Conservation (phyloP, 1,284 basidiomycete species). For the Malassezia sp. region DNA sequence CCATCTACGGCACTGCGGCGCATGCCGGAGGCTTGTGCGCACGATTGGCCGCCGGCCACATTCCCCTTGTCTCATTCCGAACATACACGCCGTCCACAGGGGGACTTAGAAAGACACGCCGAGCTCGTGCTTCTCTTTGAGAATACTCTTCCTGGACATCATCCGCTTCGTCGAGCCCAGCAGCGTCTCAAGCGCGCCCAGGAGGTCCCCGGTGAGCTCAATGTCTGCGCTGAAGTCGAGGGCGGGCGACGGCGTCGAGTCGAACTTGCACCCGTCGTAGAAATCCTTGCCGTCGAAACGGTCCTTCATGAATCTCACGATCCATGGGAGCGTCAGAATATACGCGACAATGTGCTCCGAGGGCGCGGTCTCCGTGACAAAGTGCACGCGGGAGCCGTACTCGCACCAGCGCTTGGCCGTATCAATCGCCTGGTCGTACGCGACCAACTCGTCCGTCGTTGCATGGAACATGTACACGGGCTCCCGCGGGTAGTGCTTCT, state of each 20-base stretch:
- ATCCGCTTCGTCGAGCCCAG: too few relatives aligned
- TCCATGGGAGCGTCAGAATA: not conserved
- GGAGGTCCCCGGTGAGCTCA: not conserved
- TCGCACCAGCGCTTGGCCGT: constrained; percentile 26
- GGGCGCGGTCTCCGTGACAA: not conserved
- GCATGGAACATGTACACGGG: constrained; percentile 29
- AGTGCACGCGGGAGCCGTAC: constrained; percentile 30
- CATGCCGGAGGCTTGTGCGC: too few relatives aligned
- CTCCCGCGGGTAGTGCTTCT: constrained; percentile 14
- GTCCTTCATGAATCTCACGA: not conserved
- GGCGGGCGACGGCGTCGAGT: not conserved
- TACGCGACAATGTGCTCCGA: not conserved
- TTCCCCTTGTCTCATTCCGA: too few relatives aligned
- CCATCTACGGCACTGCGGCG: too few relatives aligned
- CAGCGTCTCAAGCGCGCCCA: not conserved
- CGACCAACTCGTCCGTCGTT: constrained; percentile 22
- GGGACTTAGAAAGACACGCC: too few relatives aligned
- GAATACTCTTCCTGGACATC: too few relatives aligned
- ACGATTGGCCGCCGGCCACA: too few relatives aligned
- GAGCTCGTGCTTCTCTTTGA: too few relatives aligned
- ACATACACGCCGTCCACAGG: too few relatives aligned
- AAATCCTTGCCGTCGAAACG: not conserved
- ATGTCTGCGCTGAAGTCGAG: not conserved
- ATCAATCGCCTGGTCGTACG: constrained; percentile 18
- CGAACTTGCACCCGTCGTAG: not conserved